Base-by-base conservation (phyloP, 192 early-diverging fungal species). In the Phlyctochytrium bullatum region DNA sequence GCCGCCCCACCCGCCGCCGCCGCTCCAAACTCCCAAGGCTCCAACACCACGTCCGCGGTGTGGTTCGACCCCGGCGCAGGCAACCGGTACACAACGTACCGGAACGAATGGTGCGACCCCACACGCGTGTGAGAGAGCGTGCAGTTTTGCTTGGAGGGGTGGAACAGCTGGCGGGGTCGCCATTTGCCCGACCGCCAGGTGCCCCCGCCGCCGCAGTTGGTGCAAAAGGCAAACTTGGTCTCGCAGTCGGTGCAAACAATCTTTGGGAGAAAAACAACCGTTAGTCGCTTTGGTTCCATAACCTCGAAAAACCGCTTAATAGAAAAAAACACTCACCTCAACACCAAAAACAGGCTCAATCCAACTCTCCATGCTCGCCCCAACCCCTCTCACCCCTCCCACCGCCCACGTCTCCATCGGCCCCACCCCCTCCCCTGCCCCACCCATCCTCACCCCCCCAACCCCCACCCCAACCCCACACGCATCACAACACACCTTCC, bases 221-320 rank as follows among this genome's bases (percentile, higher is more conserved):
- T 52, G 25, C 62, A 63, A 23, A 59, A 59, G 28, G 10, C 57
- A n/a, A n/a, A n/a, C n/a, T n/a, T n/a, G n/a, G n/a, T n/a, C n/a
- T n/a, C n/a, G n/a, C n/a, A n/a, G n/a, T n/a, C n/a, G n/a, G n/a
- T n/a, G n/a, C n/a, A n/a, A n/a, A n/a, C n/a, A n/a, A n/a, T n/a
- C n/a, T n/a, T n/a, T n/a, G n/a, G n/a, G n/a, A n/a, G n/a, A n/a
- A n/a, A n/a, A n/a, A n/a, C n/a, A n/a, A n/a, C n/a, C n/a, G n/a
- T n/a, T n/a, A n/a, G n/a, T n/a, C n/a, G n/a, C n/a, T n/a, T n/a
- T n/a, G n/a, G n/a, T n/a, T n/a, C n/a, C n/a, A n/a, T n/a, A n/a
- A n/a, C n/a, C n/a, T n/a, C n/a, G n/a, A n/a, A n/a, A n/a, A n/a
- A n/a, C n/a, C n/a, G n/a, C n/a, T n/a, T n/a, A n/a, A n/a, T n/a